Evolutionary conservation across 2,329 filamentous ascomycete genomes (phyloP).

Genomic region (Colletotrichum higginsianum): DNA sequence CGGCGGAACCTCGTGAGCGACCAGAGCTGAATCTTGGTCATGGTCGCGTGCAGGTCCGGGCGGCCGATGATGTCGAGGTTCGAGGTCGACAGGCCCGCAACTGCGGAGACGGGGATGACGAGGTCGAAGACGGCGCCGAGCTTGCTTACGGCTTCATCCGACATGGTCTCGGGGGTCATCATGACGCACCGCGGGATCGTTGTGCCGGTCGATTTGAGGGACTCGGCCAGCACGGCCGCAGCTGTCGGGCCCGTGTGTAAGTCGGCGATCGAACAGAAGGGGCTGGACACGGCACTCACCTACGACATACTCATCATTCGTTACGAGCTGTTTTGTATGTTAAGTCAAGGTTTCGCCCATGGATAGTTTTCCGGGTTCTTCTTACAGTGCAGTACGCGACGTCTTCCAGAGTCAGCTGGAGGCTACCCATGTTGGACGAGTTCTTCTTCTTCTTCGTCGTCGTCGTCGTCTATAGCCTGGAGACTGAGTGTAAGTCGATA

Average conservation of each 20-base stretch:
- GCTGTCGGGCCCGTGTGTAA: constrained; percentile 14
- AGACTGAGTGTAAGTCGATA: not conserved
- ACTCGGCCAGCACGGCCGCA: constrained; percentile 43
- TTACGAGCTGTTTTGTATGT: constrained; percentile 35
- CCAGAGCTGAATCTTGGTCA: constrained; percentile 81
- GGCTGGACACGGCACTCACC: constrained; percentile 21
- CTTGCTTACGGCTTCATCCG: constrained; percentile 8
- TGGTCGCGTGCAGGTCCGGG: constrained; percentile 75
- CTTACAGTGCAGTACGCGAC: constrained; percentile 35
- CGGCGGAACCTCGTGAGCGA: constrained; percentile 71
- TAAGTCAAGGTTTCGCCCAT: not conserved
- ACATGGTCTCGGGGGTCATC: constrained; percentile 35
- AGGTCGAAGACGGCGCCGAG: constrained; percentile 35
- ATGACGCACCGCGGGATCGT: constrained; percentile 37
- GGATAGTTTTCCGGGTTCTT: not conserved
- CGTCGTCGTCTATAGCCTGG: not conserved
- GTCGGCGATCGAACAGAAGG: not conserved
- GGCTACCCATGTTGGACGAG: constrained; percentile 28
- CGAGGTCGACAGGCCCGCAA: constrained; percentile 44
- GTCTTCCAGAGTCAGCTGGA: constrained; percentile 6
- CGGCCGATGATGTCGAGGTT: constrained; percentile 79
- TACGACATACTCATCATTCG: constrained; percentile 43
- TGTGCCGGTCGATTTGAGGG: constrained; percentile 40
- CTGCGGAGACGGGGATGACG: constrained; percentile 38
- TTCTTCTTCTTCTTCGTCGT: not conserved